Conservation (phyloP, 345 rosid species). For the Citrus mangshanensis region DNA sequence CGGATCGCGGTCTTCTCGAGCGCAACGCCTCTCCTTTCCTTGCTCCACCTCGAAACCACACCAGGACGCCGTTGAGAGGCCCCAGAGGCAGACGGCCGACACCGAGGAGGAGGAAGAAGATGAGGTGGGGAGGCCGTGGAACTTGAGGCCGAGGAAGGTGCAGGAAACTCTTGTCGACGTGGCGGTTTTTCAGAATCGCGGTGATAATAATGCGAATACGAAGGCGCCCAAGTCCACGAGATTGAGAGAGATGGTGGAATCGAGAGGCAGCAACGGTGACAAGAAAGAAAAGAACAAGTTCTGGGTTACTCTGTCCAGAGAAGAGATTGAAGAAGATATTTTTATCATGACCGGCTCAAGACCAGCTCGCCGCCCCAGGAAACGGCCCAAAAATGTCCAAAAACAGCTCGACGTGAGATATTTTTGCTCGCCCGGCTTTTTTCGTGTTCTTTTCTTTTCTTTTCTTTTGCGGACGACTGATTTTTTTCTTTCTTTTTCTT, state of each 20-base stretch:
- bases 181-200: constrained; percentile 14
- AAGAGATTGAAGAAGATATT: constrained; percentile 92
- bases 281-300: constrained; percentile 63
- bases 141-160: constrained; percentile 68
- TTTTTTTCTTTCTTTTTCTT: not conserved
- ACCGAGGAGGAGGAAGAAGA: constrained; percentile 38
- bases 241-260: constrained; percentile 57
- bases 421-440: not conserved
- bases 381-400: constrained; percentile 71
- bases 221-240: constrained; percentile 59
- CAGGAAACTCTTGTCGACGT: constrained; percentile 16
- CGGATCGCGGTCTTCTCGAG: constrained; percentile 68
- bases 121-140: constrained; percentile 63
- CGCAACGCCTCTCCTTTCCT: constrained; percentile 45
- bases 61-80: not conserved
- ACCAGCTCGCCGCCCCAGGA: constrained; percentile 73
- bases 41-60: constrained; percentile 19
- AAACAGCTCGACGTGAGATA: constrained; percentile 70
- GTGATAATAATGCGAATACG: constrained; percentile 17
- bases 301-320: constrained; percentile 71
- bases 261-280: constrained; percentile 41
- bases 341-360: constrained; percentile 83
- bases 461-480: not conserved
- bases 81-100: constrained; percentile 7
- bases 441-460: not conserved